A percentile compares a stretch with the other conserved stretches of the same genome.
These are phyloP conservation scores for Silene noctiflora DNA, from an alignment of 179 eudicot species.

Conservation along the genomic window DNA sequence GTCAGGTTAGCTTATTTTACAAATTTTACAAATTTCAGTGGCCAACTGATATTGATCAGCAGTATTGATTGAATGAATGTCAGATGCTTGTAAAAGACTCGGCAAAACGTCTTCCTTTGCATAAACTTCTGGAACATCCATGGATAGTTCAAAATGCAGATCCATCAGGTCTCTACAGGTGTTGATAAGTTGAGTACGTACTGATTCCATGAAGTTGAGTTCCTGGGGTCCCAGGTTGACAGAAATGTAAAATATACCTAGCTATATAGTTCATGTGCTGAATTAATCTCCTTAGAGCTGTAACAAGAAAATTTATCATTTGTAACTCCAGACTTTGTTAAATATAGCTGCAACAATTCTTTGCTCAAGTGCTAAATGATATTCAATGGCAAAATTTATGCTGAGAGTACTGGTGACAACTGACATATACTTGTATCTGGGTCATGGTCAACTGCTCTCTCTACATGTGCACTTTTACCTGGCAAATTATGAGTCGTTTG, in stretches of 20 bases:
- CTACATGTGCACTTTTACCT: too few relatives aligned
- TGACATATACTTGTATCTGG: too few relatives aligned
- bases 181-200: neutral
- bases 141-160: constrained; percentile 96
- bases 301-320: constrained; percentile 11
- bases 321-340: constrained; percentile 1
- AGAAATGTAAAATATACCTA: constrained; percentile 15
- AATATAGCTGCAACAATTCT: constrained; percentile 19
- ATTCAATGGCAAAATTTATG: neutral
- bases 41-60: neutral
- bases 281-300: constrained; percentile 9
- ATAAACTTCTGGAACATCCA: constrained; percentile 93
- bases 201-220: constrained; percentile 6
- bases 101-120: constrained; percentile 73
- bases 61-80: constrained; percentile 1
- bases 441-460: too few relatives aligned
- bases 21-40: constrained; percentile 2
- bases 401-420: neutral
- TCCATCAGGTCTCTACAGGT: constrained; percentile 64
- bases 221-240: constrained; percentile 7
- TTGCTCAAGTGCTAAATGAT: neutral
- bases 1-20: constrained; percentile 49
- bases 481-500: too few relatives aligned
- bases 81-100: constrained; percentile 98
- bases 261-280: neutral